Conservation (phyloP, 495 filamentous ascomycete species). For the Barbatosphaeria neglecta region DNA sequence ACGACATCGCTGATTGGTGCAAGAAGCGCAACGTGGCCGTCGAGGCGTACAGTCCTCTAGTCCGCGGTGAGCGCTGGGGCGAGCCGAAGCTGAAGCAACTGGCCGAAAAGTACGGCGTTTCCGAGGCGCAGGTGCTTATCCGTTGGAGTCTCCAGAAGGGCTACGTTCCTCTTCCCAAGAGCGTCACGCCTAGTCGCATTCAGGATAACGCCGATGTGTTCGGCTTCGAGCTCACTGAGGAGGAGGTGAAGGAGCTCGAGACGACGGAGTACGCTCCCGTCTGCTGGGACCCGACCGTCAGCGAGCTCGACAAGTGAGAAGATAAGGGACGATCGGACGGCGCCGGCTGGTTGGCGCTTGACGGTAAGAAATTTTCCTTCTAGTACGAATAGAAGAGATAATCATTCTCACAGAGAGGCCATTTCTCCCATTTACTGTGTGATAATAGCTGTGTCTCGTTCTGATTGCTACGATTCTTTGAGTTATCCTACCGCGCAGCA, state of each 20-base stretch:
- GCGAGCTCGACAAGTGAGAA: slow-evolving; percentile 12
- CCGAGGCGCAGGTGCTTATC: slow-evolving; percentile 65
- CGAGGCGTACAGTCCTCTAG: slow-evolving; percentile 73
- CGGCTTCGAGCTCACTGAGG: slow-evolving; percentile 62
- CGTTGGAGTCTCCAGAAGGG: slow-evolving; percentile 84
- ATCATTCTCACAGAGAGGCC: too few species aligned
- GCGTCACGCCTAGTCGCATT: slow-evolving; percentile 54
- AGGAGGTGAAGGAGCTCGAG: slow-evolving; percentile 46
- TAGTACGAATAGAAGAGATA: too few species aligned
- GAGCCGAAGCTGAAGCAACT: slow-evolving; percentile 51
- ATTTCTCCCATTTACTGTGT: too few species aligned
- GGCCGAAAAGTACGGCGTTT: slow-evolving; percentile 59
- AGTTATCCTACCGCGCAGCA: too few species aligned
- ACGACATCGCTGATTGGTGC: slow-evolving; percentile 70
- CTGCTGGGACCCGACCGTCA: slow-evolving; percentile 62
- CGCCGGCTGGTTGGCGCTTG: background rate
- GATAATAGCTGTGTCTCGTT: too few species aligned
- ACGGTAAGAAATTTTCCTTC: background rate
- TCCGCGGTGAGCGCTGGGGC: slow-evolving; percentile 52
- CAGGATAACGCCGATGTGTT: slow-evolving; percentile 66
- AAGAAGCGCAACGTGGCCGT: slow-evolving; percentile 53
- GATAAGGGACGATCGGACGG: background rate
- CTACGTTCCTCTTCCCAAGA: slow-evolving; percentile 66
- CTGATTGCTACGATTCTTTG: too few species aligned
- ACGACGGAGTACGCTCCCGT: slow-evolving; percentile 50